A percentile compares a stretch with the other conserved stretches of the same genome.
These are phyloP conservation scores for Mycena indigotica DNA, from an alignment of 768 basidiomycete genomes.

Conservation along the genomic window DNA sequence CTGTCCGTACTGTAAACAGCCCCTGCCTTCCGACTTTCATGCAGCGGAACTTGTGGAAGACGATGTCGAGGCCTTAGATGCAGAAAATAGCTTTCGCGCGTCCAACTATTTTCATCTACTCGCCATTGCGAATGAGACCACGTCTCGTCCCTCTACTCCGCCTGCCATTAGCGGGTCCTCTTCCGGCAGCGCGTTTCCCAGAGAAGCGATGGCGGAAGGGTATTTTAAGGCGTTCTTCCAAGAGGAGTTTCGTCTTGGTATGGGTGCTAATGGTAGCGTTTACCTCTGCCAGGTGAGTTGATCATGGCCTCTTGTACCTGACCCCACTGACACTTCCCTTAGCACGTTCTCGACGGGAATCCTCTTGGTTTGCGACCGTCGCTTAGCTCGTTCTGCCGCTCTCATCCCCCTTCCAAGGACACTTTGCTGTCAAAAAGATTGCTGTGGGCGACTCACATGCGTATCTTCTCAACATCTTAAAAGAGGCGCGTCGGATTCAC, in stretches of 20 bases:
- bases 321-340: no score
- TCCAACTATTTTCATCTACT: slow-evolving; percentile 83
- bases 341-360: slow-evolving; percentile 90
- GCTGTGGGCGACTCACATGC: slow-evolving; percentile 89
- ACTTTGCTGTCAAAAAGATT: slow-evolving; percentile 96
- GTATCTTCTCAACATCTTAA: slow-evolving; percentile 80
- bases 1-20: slow-evolving; percentile 79
- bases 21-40: slow-evolving; percentile 50
- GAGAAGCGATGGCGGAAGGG: slow-evolving; percentile 83
- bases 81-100: slow-evolving; percentile 54
- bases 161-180: slow-evolving; percentile 29
- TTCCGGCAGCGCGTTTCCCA: slow-evolving; percentile 51
- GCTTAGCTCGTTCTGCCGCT: slow-evolving; percentile 4
- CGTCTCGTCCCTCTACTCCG: slow-evolving; percentile 56
- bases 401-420: slow-evolving; percentile 44
- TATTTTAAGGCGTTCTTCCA: slow-evolving; percentile 94
- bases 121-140: slow-evolving; percentile 68
- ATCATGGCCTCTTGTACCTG: not conserved
- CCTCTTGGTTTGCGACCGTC: slow-evolving; percentile 57
- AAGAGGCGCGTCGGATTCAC: slow-evolving; percentile 56
- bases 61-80: slow-evolving; percentile 35
- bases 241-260: slow-evolving; percentile 85
- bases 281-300: slow-evolving; percentile 77
- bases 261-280: slow-evolving; percentile 94
- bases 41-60: slow-evolving; percentile 29